phyloP scores from a whole-genome alignment of 345 rosid species.

The Draba incana region DNA sequence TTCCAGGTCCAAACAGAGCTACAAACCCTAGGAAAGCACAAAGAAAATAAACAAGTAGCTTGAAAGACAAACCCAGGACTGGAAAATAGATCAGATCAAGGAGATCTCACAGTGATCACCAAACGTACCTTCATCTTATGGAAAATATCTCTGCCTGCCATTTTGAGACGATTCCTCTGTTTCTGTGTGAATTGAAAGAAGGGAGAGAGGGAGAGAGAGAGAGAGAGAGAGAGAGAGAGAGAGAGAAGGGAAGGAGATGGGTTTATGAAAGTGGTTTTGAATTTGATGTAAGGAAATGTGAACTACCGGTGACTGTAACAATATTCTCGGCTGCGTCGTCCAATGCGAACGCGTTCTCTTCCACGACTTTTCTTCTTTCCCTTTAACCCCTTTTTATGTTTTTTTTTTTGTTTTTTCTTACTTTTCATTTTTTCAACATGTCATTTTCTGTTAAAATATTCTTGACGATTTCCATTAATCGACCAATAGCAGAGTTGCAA shows the following conservation, averaged over 20 bases:
- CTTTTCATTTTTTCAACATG: no score
- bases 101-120: neutral
- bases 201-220: no score
- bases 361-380: conserved; percentile 51
- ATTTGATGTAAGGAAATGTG: conserved; percentile 37
- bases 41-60: neutral
- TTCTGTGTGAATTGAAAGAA: conserved; percentile 2
- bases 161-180: conserved; percentile 31
- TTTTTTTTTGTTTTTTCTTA: no score
- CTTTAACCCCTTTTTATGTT: neutral
- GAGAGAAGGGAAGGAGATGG: conserved; percentile 14
- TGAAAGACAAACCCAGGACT: neutral
- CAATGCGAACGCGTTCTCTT: conserved; percentile 48
- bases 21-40: neutral
- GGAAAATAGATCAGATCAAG: conserved; percentile 13
- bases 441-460: no score
- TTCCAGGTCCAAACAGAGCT: conserved; percentile 6
- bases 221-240: no score
- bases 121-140: conserved; percentile 70
- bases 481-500: no score
- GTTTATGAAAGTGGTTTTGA: conserved; percentile 38
- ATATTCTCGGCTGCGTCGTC: conserved; percentile 37
- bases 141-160: conserved; percentile 71
- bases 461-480: no score
- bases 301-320: conserved; percentile 38